phyloP scores from a whole-genome alignment of 169 alveolate species.

The Haemoproteus tartakovskyi region DNA sequence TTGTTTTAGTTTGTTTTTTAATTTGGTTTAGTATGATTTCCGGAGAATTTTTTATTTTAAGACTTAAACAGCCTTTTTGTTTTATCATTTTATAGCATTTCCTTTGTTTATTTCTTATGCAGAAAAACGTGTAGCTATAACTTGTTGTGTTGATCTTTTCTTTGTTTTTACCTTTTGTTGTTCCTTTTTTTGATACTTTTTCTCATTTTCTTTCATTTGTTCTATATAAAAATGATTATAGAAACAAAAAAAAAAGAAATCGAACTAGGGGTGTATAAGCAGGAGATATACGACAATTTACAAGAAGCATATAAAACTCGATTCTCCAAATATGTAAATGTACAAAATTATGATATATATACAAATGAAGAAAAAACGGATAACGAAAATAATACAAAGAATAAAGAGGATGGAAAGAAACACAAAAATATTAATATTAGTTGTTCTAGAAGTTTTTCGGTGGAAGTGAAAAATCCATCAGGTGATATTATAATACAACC shows the following conservation, averaged over 20 bases:
- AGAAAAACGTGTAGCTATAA: too few relatives aligned
- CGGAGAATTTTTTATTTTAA: too few relatives aligned
- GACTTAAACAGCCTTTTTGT: too few relatives aligned
- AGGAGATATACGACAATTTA: constrained; percentile 30
- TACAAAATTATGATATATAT: constrained; percentile 22
- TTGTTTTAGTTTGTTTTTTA: too few relatives aligned
- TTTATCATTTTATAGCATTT: too few relatives aligned
- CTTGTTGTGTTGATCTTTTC: background rate
- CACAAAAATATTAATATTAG: too few relatives aligned
- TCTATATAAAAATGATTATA: constrained; percentile 4
- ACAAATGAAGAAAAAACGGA: constrained; percentile 7
- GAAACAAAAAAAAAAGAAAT: constrained; percentile 13
- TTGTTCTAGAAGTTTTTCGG: background rate
- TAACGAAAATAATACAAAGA: background rate
- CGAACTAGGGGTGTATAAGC: constrained; percentile 21
- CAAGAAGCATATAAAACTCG: constrained; percentile 2
- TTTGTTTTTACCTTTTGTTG: too few relatives aligned
- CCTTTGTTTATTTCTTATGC: too few relatives aligned
- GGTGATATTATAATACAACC: background rate
- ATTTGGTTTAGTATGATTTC: too few relatives aligned
- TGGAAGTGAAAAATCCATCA: background rate
- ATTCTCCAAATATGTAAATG: constrained; percentile 35
- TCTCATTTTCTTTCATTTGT: background rate
- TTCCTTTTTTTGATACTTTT: background rate
- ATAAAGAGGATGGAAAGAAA: too few relatives aligned